phyloP scores from a whole-genome alignment of 306 rosid species.

The Prunus mira region DNA sequence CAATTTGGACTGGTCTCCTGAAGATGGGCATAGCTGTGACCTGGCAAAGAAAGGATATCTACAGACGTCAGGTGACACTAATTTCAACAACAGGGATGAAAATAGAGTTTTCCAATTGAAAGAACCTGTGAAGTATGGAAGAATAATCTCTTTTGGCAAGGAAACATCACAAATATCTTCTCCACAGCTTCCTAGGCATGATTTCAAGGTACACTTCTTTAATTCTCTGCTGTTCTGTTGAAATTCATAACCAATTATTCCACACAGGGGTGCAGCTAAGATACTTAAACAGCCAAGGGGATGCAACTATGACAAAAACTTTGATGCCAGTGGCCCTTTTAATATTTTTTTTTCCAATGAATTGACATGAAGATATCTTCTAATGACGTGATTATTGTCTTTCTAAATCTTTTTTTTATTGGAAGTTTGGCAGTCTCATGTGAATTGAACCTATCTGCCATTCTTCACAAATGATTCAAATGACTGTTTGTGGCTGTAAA shows the following conservation, averaged over 20 bases:
- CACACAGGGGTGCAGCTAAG: too few relatives aligned
- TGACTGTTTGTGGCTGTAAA: too few relatives aligned
- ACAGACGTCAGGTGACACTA: slow-evolving; percentile 22
- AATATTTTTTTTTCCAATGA: too few relatives aligned
- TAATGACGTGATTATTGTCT: too few relatives aligned
- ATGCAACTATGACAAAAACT: neutral
- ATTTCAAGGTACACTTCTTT: slow-evolving; percentile 39
- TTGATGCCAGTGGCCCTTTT: neutral
- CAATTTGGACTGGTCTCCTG: slow-evolving; percentile 56
- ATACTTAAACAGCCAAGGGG: too few relatives aligned
- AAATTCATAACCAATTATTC: too few relatives aligned
- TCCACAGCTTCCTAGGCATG: slow-evolving; percentile 41
- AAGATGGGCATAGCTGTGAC: slow-evolving; percentile 42
- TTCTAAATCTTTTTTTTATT: too few relatives aligned
- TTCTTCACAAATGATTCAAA: too few relatives aligned
- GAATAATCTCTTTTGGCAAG: slow-evolving; percentile 60
- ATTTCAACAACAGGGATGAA: slow-evolving; percentile 23
- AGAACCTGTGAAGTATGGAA: slow-evolving; percentile 45
- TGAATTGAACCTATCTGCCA: too few relatives aligned
- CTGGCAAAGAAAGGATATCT: slow-evolving; percentile 28
- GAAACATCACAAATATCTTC: slow-evolving; percentile 51
- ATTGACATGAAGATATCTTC: too few relatives aligned
- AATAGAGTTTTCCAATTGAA: slow-evolving; percentile 25
- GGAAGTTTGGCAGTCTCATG: too few relatives aligned
- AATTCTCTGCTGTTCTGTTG: neutral